Base-by-base conservation (phyloP, 441 rosid species). In the Erodium trifolium region DNA sequence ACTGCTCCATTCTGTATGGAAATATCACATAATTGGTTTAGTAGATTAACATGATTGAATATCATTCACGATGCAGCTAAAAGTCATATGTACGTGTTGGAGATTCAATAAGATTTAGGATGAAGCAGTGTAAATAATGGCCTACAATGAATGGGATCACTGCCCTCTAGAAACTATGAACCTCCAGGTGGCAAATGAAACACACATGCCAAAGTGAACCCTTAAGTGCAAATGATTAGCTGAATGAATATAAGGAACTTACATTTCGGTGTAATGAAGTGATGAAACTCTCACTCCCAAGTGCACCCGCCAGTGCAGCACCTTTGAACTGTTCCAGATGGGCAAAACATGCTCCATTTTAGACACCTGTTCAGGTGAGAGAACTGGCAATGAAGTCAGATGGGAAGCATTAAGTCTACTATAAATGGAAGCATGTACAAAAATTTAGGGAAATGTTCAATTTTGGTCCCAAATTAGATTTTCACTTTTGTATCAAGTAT, bases 321-420 rank as follows among this genome's bases (percentile, higher is more conserved):
- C 55, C 76, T 84, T 83, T 65, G 83, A 76, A 74, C 80, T 76
- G 27, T 76, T 74, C 88, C 88, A 78, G 34, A 76, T 4, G n/a
- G 96, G 98, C 75, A 89, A 78, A 72, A 91, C 83, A 73, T 86
- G 80, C 78, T 91, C 97, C 82, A 83, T 79, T 35, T 73, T 72
- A 16, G 96, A 86, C 74, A 88, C 92, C 86, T 85, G 91, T 67
- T 84, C 81, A 67, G 95, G 88, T 66, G 93, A 87, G 76, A 86
- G 86, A 81, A 86, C 93, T 88, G 86, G 82, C 73, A 77, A 80
- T 67, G 73, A 72, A 68, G 77, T 81, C 76, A 80, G 72, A 67
- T 11, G 53, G 23, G 69, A 68, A 69, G 68, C 69, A 69, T 73
- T 76, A 71, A 4, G 72, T 66, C 63, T 55, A 10, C 51, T 66